Evolutionary conservation across 805 yeast species (phyloP), one percentile per base, ranked within the genome.

Genomic region (Monosporozyma aerobia): DNA sequence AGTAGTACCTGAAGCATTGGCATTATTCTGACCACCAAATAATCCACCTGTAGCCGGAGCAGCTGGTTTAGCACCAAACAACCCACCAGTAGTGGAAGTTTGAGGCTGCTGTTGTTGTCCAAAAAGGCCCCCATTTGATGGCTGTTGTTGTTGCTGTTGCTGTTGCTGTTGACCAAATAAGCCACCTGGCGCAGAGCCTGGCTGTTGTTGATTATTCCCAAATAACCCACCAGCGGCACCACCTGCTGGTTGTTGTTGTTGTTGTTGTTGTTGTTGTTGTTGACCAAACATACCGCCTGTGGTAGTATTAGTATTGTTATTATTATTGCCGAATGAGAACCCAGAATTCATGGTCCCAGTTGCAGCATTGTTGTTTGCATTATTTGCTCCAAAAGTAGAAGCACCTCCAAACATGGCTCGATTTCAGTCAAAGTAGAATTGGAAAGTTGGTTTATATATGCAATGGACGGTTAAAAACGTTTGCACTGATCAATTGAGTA

Each of bases 101-200:
- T 25, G 23, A 19, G 47, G 51, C 23, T 56, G 53, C 32, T 32
- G 35, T 32, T 32, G 35, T 55, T 50, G 16, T 50, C 53, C 50
- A 49, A 53, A 44, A 14, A 58, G 35, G 5, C 55, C 55, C 22
- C 51, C 49, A 27, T 46, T 50, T 14, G 59, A 41, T 32, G 22
- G 33, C 16, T 22, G 25, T 23, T 14, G 46, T 7, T 27, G 29
- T 23, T 14, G 46, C 13, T 11, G 19, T 23, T 14, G 46, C 29
- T 27, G 29, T 23, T 14, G 46, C 13, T 11, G 19, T n/a, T 16
- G 33, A 44, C 72, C 71, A 59, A 70, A 70, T 3, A 69, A 51
- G 1, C 71, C 70, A 47, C 39, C 16, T 2, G 39, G 2, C 4
- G 39, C 39, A 6, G 39, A 11, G 14, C 35, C 39, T 13, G 39